Evolutionary conservation across 163 green algal species (phyloP).

Genomic region (Scenedesmus sp.): DNA sequence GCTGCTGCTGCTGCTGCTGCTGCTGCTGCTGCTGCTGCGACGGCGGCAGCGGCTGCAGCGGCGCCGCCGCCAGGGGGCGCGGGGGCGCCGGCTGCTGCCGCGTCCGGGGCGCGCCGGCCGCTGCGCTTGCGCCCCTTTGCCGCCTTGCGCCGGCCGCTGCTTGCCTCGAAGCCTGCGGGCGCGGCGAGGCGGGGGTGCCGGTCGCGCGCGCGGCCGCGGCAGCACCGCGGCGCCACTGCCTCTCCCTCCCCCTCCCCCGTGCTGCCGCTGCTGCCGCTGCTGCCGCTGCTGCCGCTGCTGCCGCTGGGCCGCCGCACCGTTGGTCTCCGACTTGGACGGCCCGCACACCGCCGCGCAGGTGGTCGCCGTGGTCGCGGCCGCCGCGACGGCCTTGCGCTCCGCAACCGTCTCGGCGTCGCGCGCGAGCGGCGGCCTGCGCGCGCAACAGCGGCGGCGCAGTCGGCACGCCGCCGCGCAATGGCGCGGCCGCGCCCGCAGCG

Average conservation of each 20-base stretch:
- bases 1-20: conserved; percentile 5
- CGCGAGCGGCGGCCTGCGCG: conserved; percentile 20
- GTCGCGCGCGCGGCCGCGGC: no score
- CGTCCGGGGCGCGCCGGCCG: not conserved
- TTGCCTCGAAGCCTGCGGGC: conserved; percentile 13
- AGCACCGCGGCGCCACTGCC: not conserved
- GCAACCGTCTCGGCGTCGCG: not conserved
- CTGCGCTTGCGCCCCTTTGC: not conserved
- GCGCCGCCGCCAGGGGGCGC: not conserved
- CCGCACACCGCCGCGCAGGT: conserved; percentile 35
- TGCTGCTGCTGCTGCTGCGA: conserved; percentile 3
- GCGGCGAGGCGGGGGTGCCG: no score
- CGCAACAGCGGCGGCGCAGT: not conserved
- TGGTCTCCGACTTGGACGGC: conserved; percentile 36
- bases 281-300: not conserved
- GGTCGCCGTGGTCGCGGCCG: conserved; percentile 15
- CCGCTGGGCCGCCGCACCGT: not conserved
- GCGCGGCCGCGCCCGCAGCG: not conserved
- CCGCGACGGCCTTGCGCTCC: conserved; percentile 3
- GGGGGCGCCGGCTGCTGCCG: not conserved
- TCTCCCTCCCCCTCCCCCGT: no score
- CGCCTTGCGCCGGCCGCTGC: conserved; percentile 20
- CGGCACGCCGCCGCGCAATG: no score
- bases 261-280: not conserved
- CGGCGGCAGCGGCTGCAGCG: not conserved